Evolutionary conservation across 495 filamentous ascomycete species (phyloP).

Genomic region (Daldinia bambusicola): DNA sequence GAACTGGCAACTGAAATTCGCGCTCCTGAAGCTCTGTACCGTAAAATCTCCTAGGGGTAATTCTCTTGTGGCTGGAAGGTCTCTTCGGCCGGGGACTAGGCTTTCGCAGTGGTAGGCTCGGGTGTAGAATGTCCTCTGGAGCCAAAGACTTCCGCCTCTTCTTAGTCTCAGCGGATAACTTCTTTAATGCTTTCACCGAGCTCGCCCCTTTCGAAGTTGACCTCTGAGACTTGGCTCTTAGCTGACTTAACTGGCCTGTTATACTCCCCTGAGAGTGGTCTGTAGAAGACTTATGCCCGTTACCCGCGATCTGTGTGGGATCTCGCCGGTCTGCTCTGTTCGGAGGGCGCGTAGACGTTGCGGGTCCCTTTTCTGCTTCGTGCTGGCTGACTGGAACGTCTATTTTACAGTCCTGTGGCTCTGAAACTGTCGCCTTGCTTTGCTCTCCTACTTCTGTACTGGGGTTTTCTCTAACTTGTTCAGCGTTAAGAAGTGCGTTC

Average conservation of each 20-base stretch:
- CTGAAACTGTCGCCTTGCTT: neutral
- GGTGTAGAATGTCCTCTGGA: constrained; percentile 2
- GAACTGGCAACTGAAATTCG: neutral
- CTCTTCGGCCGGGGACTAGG: neutral
- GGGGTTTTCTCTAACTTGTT: neutral
- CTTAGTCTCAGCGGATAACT: constrained; percentile 6
- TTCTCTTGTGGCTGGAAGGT: constrained; percentile 10
- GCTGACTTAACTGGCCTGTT: neutral
- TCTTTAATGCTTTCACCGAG: neutral
- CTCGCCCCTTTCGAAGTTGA: neutral
- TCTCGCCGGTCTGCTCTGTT: neutral
- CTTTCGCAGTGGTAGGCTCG: neutral
- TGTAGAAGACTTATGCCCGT: neutral
- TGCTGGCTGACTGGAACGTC: neutral
- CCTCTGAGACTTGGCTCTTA: neutral
- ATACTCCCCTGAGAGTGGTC: neutral
- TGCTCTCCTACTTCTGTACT: neutral
- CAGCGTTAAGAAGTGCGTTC: neutral
- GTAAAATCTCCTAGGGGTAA: constrained; percentile 29
- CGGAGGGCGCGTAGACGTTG: neutral
- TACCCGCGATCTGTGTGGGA: neutral
- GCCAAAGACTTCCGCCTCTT: constrained; percentile 12
- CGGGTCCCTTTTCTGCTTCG: neutral
- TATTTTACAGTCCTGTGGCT: neutral
- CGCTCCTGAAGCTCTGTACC: neutral